These are phyloP conservation scores for Phlyctochytrium arcticum DNA, from an alignment of 192 early-diverging fungal species.

Conservation along the genomic window DNA sequence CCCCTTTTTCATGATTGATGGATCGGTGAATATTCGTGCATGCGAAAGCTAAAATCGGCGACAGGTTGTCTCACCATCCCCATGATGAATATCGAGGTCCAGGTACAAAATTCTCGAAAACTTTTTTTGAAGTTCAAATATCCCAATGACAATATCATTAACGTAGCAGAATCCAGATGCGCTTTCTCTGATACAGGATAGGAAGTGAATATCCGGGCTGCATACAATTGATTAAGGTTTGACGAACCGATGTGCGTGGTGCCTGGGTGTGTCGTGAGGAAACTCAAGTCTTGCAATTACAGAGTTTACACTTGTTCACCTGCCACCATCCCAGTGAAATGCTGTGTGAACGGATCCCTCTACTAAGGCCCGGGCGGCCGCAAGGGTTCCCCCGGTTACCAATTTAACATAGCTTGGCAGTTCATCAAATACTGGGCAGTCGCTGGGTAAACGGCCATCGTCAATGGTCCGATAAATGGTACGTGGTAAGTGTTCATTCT, in stretches of 20 bases:
- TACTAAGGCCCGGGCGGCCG: slow-evolving; percentile 61
- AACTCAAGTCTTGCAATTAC: no score
- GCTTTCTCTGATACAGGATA: slow-evolving; percentile 70
- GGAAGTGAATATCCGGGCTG: background rate
- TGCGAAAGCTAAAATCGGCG: background rate
- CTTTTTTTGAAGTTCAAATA: slow-evolving; percentile 55
- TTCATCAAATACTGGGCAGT: slow-evolving; percentile 29
- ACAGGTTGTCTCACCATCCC: slow-evolving; percentile 77
- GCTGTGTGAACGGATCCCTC: slow-evolving; percentile 60
- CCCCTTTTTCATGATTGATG: slow-evolving; percentile 22
- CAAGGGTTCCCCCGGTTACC: slow-evolving; percentile 28
- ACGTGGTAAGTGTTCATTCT: no score
- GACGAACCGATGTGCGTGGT: background rate
- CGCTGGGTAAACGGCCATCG: no score
- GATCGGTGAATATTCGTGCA: background rate
- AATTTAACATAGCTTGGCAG: slow-evolving; percentile 12
- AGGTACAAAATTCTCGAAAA: slow-evolving; percentile 44
- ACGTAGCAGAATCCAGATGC: slow-evolving; percentile 96
- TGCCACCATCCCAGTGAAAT: slow-evolving; percentile 89
- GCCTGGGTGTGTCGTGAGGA: no score
- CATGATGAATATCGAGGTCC: slow-evolving; percentile 80
- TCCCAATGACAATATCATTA: slow-evolving; percentile 88
- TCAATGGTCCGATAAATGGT: no score
- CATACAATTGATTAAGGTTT: background rate
- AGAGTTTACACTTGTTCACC: no score